A percentile compares a stretch with the other conserved stretches of the same genome.
phyloP scores from a whole-genome alignment of 306 rosid genomes.

The Cicer bijugum region DNA sequence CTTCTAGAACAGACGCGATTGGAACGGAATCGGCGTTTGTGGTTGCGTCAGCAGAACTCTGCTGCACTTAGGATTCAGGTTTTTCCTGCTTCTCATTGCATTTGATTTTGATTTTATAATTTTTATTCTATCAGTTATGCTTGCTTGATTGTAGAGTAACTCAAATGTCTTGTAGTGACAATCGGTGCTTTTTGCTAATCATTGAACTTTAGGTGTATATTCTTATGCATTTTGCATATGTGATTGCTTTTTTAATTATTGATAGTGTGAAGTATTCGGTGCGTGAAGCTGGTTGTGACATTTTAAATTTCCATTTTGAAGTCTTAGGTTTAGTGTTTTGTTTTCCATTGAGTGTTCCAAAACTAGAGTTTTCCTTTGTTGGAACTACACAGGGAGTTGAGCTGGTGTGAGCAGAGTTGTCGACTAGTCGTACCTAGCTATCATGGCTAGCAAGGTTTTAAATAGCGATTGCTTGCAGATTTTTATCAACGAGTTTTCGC shows the following conservation, averaged over 20 bases:
- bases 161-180: background rate
- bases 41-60: conserved; percentile 71
- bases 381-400: conserved; percentile 3
- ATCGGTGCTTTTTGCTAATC: background rate
- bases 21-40: conserved; percentile 75
- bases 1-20: conserved; percentile 87
- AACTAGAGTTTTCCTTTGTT: background rate
- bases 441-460: background rate
- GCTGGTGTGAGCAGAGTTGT: conserved; percentile 11
- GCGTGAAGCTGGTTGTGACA: conserved; percentile 9
- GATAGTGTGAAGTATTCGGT: background rate
- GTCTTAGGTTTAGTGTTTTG: conserved; percentile 20
- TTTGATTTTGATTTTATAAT: conserved; percentile 15
- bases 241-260: conserved; percentile 17
- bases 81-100: conserved; percentile 12
- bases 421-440: background rate
- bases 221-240: conserved; percentile 4
- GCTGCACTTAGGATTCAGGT: conserved; percentile 88
- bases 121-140: background rate
- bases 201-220: conserved; percentile 12
- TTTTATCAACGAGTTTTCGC: too few species aligned
- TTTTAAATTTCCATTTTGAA: conserved; percentile 8
- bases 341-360: conserved; percentile 1
- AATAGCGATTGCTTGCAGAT: too few species aligned
- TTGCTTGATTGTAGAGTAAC: background rate